These are phyloP conservation scores for Botrytis squamosa DNA, from an alignment of 2,329 filamentous ascomycete genomes.

Conservation along the genomic window DNA sequence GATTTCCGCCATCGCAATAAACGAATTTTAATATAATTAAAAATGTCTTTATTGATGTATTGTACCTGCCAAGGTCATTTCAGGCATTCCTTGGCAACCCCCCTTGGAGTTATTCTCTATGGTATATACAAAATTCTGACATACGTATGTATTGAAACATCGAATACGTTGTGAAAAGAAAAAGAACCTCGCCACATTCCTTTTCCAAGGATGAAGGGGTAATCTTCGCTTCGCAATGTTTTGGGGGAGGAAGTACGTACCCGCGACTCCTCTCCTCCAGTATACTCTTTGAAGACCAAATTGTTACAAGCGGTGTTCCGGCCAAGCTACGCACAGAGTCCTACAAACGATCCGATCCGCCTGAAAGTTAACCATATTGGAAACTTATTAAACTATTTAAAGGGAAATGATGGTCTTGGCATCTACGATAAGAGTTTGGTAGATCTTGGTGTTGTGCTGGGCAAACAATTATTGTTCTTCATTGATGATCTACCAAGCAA, in stretches of 20 bases:
- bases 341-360: conserved; percentile 5
- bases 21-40: not conserved
- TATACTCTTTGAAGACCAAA: not conserved
- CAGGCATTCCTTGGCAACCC: not conserved
- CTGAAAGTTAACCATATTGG: not conserved
- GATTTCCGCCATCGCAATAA: not conserved
- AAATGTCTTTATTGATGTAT: not conserved
- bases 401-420: conserved; percentile 7
- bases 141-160: not conserved
- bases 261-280: not conserved
- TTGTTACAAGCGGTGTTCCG: conserved; percentile 16
- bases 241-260: not conserved
- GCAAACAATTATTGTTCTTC: not conserved
- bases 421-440: conserved; percentile 12
- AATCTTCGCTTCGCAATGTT: not conserved
- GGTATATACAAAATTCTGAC: not conserved
- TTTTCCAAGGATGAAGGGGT: conserved; percentile 1
- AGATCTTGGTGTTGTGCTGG: conserved; percentile 15
- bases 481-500: not conserved
- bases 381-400: not conserved
- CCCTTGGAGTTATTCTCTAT: not conserved
- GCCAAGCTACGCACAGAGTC: conserved; percentile 9
- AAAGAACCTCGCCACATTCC: not conserved
- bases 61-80: conserved; percentile 8
- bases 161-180: not conserved